Base-by-base conservation (phyloP, 1,139 yeast species). In the Geotrichum phurueaensis region DNA sequence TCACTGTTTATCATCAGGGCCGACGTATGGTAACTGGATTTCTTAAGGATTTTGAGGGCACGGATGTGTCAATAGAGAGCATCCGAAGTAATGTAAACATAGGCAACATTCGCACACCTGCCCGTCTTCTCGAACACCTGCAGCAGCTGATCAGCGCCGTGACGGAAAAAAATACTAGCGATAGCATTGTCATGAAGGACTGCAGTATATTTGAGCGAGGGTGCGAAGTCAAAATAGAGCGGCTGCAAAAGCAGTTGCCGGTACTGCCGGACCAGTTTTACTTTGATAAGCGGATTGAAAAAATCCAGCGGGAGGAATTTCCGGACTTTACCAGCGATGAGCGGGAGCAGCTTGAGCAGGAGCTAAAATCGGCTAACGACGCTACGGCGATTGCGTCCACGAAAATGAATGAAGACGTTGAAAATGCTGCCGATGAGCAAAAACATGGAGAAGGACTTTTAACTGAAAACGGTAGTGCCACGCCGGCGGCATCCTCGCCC, bases 11-110 rank as follows among this genome's bases (percentile, higher is more conserved):
- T 63, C 69, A 68, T 56, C 61, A 56, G 15, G 63, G 64, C 43
- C 67, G 69, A 31, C 62, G 69, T 7, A 56, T 60, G 39, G 60
- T 67, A 29, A 80, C 82, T 22, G 80, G 79, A 23, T 84, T 88
- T 57, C 88, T 88, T 69, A 73, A 85, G 65, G 87, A 85, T 66
- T 78, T 45, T 5, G 57, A 54, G 13, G 47, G 50, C 27, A 39
- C 50, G 15, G 50, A 53, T 12, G 33, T 53, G 18, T 54, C 51
- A 29, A 47, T 54, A 10, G 57, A 54, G 25, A 36, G 48, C 23
- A n/a, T 54, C 13, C 23, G 20, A n/a, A n/a, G 13, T 10, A 50
- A 47, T 27, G 25, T 54, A 22, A 31, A 25, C 18, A 1, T 23
- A 22, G 57, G 57, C n/a, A 45, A 47, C 9, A 25, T 39, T 29